These are phyloP conservation scores for Xanthoconium purpureum DNA, from an alignment of 768 basidiomycete genomes.

Conservation along the genomic window DNA sequence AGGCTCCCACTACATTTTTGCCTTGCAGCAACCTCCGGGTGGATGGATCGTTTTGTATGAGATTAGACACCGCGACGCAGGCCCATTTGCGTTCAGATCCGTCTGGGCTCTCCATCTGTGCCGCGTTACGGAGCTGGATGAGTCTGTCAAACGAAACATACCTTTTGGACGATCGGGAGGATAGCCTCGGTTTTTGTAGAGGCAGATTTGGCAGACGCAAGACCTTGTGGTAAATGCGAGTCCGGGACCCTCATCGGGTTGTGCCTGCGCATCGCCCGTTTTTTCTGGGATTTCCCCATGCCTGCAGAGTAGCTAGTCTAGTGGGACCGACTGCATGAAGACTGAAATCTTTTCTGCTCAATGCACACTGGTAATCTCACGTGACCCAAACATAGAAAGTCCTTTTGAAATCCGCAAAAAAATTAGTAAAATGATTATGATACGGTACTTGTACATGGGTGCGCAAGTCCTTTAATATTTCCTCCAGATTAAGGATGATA, in stretches of 20 bases:
- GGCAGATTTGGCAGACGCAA: conserved; percentile 66
- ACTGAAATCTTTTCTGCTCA: neutral
- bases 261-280: conserved; percentile 77
- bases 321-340: neutral
- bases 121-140: conserved; percentile 2
- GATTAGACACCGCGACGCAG: conserved; percentile 91
- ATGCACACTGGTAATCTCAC: neutral
- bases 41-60: conserved; percentile 93
- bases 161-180: conserved; percentile 89
- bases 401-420: neutral
- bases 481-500: conserved; percentile 26
- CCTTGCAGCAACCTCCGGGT: conserved; percentile 87
- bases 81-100: conserved; percentile 88
- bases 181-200: conserved; percentile 77
- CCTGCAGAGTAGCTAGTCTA: neutral
- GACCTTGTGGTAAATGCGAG: conserved; percentile 82
- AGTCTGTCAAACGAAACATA: conserved; percentile 27
- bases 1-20: conserved; percentile 81
- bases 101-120: conserved; percentile 74
- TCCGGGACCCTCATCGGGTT: conserved; percentile 95
- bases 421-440: conserved; percentile 24
- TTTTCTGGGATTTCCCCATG: conserved; percentile 96
- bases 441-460: conserved; percentile 25
- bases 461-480: conserved; percentile 7
- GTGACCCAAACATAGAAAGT: conserved; percentile 2